Evolutionary conservation across 2,329 filamentous ascomycete species (phyloP), one percentile per base, ranked within the genome.

Genomic region (Kalaharituber pfeilii): DNA sequence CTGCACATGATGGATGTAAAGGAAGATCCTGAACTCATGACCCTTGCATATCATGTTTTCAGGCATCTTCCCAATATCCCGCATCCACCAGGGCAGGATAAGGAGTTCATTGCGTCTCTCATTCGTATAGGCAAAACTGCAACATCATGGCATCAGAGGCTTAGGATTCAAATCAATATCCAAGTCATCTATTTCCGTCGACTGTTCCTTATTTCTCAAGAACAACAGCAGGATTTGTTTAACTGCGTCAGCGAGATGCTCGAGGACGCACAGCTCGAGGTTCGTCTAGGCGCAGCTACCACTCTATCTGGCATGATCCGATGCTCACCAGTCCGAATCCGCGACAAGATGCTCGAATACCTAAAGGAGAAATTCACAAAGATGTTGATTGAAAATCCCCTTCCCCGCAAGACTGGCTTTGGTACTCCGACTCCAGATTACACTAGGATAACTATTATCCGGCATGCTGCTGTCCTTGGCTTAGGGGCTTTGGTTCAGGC

Each of bases 1-100:
- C 72, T 98, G 52, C 88, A 98, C 72, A 98, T 98, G 91, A 98
- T 98, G 89, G 91, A 98, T 65, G 86, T 98, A 67, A 96, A 96
- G 68, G 91, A 98, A 68, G 91, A 98, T 64, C 87, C 86, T 0
- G 93, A 98, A 68, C 76, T 98, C 1, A 93, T 95, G 73, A 82
- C 84, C 8, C 76, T 95, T 7, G 89, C 91, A 0, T 98, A 96
- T 66, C 87, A 94, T 65, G 91, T 98, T 42, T 98, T 96, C 72
- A 83, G 89, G 5, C 89, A 98, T 65, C 73, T 98, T 15, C 87
- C 91, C 13, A 98, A 98, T 67, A 86, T 98, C 54, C 88, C 91
- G 0, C 89, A 95, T 70, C 81, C 85, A 1, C 77, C 81, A 28
- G 87, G 88, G 55, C 85, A 95, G 67, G 86, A 94, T 62, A 78